These are phyloP conservation scores for Zygoascus bituminiphila DNA, from an alignment of 805 yeast species.

Conservation along the genomic window DNA sequence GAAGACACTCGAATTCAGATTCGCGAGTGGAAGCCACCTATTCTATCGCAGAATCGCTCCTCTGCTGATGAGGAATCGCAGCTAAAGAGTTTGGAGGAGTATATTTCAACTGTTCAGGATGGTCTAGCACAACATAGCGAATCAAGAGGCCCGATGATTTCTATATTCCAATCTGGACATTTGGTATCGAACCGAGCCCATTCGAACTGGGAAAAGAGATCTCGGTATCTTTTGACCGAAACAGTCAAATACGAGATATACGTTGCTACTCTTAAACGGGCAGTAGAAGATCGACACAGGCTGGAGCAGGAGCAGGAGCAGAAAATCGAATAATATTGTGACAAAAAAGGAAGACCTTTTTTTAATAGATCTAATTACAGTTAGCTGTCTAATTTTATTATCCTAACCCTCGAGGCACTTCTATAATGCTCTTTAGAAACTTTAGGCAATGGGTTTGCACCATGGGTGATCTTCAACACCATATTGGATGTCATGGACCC, in stretches of 20 bases:
- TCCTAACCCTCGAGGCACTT: not conserved
- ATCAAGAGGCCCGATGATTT: constrained; percentile 31
- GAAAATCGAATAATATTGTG: not conserved
- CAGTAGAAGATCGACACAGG: constrained; percentile 14
- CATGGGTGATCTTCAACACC: constrained; percentile 63
- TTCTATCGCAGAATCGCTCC: constrained; percentile 20
- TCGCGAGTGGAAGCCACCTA: constrained; percentile 27
- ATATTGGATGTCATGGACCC: constrained; percentile 89
- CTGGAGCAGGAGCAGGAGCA: not conserved
- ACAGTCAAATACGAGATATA: constrained; percentile 24
- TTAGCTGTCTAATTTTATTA: not conserved
- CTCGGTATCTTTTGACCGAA: constrained; percentile 21
- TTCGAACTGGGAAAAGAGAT: constrained; percentile 27
- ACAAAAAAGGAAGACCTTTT: not conserved
- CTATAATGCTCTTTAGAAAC: not conserved
- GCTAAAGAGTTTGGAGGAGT: constrained; percentile 31
- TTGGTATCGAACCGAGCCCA: constrained; percentile 22
- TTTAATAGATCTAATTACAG: not conserved
- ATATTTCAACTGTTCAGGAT: constrained; percentile 32
- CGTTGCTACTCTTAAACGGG: constrained; percentile 16
- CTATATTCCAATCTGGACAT: constrained; percentile 23
- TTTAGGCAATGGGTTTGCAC: constrained; percentile 9
- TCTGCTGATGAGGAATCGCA: constrained; percentile 31
- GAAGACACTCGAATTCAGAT: constrained; percentile 18
- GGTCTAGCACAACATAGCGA: constrained; percentile 37